A percentile compares a stretch with the other conserved stretches of the same genome.
phyloP scores from a whole-genome alignment of 768 basidiomycete species.

The Russula brevipes region DNA sequence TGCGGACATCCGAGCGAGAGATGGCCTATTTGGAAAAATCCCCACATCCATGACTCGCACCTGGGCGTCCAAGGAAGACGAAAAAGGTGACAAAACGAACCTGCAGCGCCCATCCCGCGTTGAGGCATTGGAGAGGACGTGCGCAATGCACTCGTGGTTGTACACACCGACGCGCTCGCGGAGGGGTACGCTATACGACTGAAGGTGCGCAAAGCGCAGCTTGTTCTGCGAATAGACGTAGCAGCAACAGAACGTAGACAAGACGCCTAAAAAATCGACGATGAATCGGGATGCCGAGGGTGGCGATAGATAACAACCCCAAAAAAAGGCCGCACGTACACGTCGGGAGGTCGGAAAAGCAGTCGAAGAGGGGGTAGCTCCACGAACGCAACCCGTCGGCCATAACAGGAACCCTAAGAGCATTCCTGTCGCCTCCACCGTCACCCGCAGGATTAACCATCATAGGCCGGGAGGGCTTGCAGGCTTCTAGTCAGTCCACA shows the following conservation, averaged over 20 bases:
- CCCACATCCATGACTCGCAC: too few species aligned
- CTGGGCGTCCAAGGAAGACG: too few species aligned
- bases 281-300: background rate
- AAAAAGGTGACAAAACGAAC: background rate
- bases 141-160: background rate
- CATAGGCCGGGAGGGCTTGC: background rate
- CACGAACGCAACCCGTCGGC: background rate
- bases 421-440: background rate
- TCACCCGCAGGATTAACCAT: too few species aligned
- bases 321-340: background rate
- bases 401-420: background rate
- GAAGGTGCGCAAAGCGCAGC: background rate
- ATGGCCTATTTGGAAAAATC: background rate
- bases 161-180: background rate
- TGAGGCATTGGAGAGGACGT: background rate
- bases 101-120: background rate
- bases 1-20: background rate
- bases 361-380: conserved; percentile 2
- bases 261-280: background rate
- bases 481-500: too few species aligned
- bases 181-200: background rate
- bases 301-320: background rate
- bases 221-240: conserved; percentile 6
- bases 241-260: background rate
- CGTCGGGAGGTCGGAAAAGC: background rate